Evolutionary conservation across 2,329 filamentous ascomycete species (phyloP).

Genomic region (Hymenoscyphus repandus): DNA sequence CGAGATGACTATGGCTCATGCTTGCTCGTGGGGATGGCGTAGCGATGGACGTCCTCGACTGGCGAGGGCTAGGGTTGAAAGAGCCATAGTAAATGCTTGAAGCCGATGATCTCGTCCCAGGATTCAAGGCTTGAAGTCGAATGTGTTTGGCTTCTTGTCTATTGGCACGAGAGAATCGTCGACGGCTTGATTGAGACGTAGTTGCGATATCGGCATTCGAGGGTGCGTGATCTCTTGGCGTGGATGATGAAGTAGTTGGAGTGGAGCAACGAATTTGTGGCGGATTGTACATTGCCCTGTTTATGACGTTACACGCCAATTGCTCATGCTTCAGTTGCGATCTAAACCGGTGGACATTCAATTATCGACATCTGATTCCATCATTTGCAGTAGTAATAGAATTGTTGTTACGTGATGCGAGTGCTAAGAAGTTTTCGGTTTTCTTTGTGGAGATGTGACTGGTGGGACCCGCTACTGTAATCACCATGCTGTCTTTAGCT

Average conservation of each 20-base stretch:
- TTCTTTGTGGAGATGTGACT: no score
- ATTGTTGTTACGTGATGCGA: no score
- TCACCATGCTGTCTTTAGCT: no score
- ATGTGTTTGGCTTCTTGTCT: slow-evolving; percentile 22
- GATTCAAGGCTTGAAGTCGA: slow-evolving; percentile 20
- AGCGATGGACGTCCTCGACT: slow-evolving; percentile 21
- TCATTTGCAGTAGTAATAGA: no score
- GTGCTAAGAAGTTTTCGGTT: no score
- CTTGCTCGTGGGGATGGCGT: slow-evolving; percentile 25
- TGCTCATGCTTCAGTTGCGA: no score
- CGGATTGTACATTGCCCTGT: neutral
- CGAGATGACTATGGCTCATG: slow-evolving; percentile 29
- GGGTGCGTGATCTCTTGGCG: slow-evolving; percentile 1
- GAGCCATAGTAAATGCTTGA: slow-evolving; percentile 33
- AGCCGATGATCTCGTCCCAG: slow-evolving; percentile 17
- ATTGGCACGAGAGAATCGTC: slow-evolving; percentile 11
- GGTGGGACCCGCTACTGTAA: no score
- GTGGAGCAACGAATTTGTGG: slow-evolving; percentile 1
- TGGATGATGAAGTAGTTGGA: neutral
- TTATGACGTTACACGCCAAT: neutral
- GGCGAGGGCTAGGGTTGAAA: slow-evolving; percentile 24
- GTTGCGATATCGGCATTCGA: neutral
- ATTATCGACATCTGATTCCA: no score
- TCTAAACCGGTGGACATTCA: no score
- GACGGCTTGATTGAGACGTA: slow-evolving; percentile 12